Evolutionary conservation across 805 yeast species (phyloP), one percentile per base, ranked within the genome.

Genomic region (Vanderwaltozyma yarrowii): DNA sequence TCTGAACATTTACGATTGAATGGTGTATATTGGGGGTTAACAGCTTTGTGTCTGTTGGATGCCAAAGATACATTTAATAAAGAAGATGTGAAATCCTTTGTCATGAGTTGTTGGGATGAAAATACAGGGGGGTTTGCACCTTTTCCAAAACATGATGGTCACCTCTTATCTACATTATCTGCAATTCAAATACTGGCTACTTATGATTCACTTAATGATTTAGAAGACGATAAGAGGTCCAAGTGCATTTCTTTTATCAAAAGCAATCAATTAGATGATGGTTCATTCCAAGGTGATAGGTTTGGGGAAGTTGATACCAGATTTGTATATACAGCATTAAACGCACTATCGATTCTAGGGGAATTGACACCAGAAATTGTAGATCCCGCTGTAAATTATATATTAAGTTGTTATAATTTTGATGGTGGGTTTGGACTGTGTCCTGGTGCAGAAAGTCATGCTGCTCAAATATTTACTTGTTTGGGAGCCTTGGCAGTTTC

Each of bases 361-460:
- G 71, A 64, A 41, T 63, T 89, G 44, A 72, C 76, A 16, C 50
- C 65, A n/a, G 64, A 71, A 6, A 67, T 70, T 2, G 76, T 73
- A 0, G 74, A 73, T 13, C 74, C 74, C 0, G 86, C 95, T 0
- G 78, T 75, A 1, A 64, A 63, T 1, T 89, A 76, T 60, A 73
- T 89, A 2, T 47, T 71, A 36, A 53, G 54, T 27, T 92, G 98
- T 60, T 79, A 72, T 44, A 92, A 92, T 58, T 89, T 86, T 54
- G 98, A 92, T 56, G 99, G 98, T 3, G 95, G 94, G 0, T 92
- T 82, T 66, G 98, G 98, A 0, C 66, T 84, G 61, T 76, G 76
- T 8, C 97, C 98, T 0, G 96, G 95, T 1, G 89, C 95, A 0
- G 99, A 92, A 58, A 78, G 89, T 33, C 99, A 92, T 59, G 80